These are phyloP conservation scores for Prunus armeniaca DNA, from an alignment of 306 rosid species.

Conservation along the genomic window DNA sequence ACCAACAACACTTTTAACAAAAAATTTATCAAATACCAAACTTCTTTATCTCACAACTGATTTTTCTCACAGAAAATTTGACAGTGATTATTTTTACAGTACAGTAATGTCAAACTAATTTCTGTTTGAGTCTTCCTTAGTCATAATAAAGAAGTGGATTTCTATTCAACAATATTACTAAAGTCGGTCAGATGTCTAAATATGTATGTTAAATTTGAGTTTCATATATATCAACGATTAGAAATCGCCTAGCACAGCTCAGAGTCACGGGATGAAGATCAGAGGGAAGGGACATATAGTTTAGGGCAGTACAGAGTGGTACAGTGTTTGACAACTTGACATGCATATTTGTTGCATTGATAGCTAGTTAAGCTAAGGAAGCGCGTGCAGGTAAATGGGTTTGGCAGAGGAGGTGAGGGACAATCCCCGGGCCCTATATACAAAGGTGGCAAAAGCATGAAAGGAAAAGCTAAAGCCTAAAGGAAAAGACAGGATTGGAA, in stretches of 20 bases:
- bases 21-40: too few relatives aligned
- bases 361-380: neutral
- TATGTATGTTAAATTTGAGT: too few relatives aligned
- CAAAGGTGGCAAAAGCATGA: conserved; percentile 19
- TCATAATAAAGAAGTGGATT: neutral
- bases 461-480: conserved; percentile 2
- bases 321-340: neutral
- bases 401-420: neutral
- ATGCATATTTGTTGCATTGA: neutral
- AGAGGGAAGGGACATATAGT: neutral
- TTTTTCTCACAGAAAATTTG: too few relatives aligned
- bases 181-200: too few relatives aligned
- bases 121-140: neutral
- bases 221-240: too few relatives aligned
- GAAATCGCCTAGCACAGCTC: neutral
- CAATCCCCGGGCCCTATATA: neutral
- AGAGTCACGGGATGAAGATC: neutral
- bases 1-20: too few relatives aligned
- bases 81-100: too few relatives aligned
- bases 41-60: too few relatives aligned
- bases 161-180: neutral
- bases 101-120: neutral
- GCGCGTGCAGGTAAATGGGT: conserved; percentile 4
- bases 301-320: too few relatives aligned
- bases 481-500: conserved; percentile 54